Evolutionary conservation across 176 grass and related monocot species (phyloP).

Genomic region (Sorghum bicolor): DNA sequence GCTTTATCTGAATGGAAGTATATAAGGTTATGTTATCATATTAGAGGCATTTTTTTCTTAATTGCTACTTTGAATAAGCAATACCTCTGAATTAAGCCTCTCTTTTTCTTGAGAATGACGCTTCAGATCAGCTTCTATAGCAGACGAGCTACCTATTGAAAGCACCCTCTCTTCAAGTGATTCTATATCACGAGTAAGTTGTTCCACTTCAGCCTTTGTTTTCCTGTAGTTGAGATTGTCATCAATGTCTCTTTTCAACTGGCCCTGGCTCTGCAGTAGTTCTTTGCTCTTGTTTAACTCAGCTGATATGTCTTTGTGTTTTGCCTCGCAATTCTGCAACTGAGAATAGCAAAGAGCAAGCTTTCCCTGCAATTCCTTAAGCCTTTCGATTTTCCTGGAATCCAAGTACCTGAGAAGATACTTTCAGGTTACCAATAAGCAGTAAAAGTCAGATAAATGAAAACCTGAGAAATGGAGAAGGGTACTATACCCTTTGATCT

Average conservation of each 20-base stretch:
- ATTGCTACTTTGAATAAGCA: conserved; percentile 7
- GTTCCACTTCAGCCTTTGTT: conserved; percentile 85
- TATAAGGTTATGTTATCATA: not conserved
- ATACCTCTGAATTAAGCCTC: conserved; percentile 89
- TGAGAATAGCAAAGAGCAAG: conserved; percentile 40
- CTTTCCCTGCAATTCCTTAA: conserved; percentile 68
- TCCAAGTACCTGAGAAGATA: conserved; percentile 62
- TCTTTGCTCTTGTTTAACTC: conserved; percentile 85
- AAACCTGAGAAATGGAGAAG: not conserved
- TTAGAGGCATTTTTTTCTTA: not conserved
- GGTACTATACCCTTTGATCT: conserved; percentile 66
- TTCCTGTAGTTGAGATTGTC: conserved; percentile 93
- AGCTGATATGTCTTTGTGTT: conserved; percentile 45
- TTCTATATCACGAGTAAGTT: conserved; percentile 75
- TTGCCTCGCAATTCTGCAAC: conserved; percentile 49
- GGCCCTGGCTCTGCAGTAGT: conserved; percentile 70
- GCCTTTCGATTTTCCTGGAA: conserved; percentile 67
- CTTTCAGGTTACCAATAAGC: conserved; percentile 14
- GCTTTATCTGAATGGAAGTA: not conserved
- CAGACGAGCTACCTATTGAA: conserved; percentile 72
- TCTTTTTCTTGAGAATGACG: conserved; percentile 83
- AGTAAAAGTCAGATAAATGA: conserved; percentile 1
- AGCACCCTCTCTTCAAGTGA: conserved; percentile 62
- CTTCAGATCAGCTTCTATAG: conserved; percentile 82
- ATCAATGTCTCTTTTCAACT: conserved; percentile 95